These are phyloP conservation scores for Exophiala oligosperma DNA, from an alignment of 2,329 filamentous ascomycete genomes.

Conservation along the genomic window DNA sequence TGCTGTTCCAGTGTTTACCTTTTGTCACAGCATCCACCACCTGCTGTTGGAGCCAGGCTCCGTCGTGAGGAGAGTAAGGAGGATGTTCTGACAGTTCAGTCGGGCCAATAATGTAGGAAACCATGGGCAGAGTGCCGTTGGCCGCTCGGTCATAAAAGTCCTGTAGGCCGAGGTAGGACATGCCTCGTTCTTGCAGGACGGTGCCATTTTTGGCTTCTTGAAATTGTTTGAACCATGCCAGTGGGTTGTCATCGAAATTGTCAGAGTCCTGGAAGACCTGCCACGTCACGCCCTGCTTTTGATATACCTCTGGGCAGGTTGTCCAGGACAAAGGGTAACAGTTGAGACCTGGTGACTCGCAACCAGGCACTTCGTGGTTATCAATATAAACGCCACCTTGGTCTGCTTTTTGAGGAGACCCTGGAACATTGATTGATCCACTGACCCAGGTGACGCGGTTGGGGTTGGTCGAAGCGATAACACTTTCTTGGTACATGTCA, in stretches of 20 bases:
- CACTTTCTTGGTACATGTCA: constrained; percentile 58
- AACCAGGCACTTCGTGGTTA: constrained; percentile 53
- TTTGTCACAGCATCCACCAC: constrained; percentile 53
- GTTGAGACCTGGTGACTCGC: constrained; percentile 46
- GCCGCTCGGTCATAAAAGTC: constrained; percentile 53
- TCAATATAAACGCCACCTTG: constrained; percentile 52
- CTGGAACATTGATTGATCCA: constrained; percentile 54
- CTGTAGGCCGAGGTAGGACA: constrained; percentile 49
- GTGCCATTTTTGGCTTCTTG: constrained; percentile 46
- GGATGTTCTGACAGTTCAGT: constrained; percentile 55
- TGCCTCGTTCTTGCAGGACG: constrained; percentile 47
- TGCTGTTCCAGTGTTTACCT: constrained; percentile 51
- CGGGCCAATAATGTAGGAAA: constrained; percentile 54
- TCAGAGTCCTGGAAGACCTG: constrained; percentile 52
- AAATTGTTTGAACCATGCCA: constrained; percentile 56
- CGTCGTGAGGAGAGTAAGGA: constrained; percentile 54
- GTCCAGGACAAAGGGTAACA: constrained; percentile 58
- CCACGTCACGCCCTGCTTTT: constrained; percentile 52
- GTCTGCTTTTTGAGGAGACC: constrained; percentile 43
- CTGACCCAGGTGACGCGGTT: constrained; percentile 55
- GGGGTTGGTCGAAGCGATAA: constrained; percentile 55
- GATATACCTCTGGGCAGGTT: constrained; percentile 51
- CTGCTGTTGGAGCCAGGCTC: constrained; percentile 56
- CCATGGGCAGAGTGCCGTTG: constrained; percentile 52
- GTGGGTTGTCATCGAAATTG: constrained; percentile 57